These are phyloP conservation scores for Mortierella sp. DNA, from an alignment of 371 early-diverging fungal genomes.

Conservation along the genomic window DNA sequence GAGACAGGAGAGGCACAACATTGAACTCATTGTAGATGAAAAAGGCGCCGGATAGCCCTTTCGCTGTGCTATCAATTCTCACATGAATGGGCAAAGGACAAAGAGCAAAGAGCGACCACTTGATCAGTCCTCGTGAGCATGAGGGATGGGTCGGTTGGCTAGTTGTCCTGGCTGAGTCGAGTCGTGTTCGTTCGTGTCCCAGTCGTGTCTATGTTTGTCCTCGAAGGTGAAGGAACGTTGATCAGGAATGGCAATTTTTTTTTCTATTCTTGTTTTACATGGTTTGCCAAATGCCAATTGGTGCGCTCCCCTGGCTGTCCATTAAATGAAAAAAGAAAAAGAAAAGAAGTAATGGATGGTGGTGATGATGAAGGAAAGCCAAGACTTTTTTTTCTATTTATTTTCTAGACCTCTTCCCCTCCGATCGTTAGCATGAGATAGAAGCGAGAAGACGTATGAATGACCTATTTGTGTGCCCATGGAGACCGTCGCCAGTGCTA, in stretches of 20 bases:
- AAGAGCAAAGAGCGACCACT: background rate
- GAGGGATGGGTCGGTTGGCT: background rate
- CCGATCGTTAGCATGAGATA: background rate
- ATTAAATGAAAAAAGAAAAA: too few species aligned
- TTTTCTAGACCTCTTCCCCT: background rate
- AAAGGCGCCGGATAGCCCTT: background rate
- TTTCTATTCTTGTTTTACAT: background rate
- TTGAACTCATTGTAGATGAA: background rate
- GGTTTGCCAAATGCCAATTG: background rate
- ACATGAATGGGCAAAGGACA: background rate
- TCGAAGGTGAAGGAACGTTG: background rate
- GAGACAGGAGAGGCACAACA: background rate
- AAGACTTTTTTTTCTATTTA: slow-evolving; percentile 1
- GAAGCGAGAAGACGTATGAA: background rate
- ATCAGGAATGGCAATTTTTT: slow-evolving; percentile 9
- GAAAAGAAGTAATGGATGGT: background rate
- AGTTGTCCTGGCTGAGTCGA: background rate
- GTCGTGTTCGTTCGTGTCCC: too few species aligned
- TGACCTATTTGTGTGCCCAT: background rate
- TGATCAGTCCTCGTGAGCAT: slow-evolving; percentile 2
- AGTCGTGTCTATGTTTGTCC: too few species aligned
- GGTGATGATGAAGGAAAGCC: background rate
- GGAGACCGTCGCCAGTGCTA: background rate
- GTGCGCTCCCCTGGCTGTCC: background rate
- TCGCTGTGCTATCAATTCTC: slow-evolving; percentile 4